Conservation (phyloP, 768 basidiomycete genomes). For the Russula dissimulans region DNA sequence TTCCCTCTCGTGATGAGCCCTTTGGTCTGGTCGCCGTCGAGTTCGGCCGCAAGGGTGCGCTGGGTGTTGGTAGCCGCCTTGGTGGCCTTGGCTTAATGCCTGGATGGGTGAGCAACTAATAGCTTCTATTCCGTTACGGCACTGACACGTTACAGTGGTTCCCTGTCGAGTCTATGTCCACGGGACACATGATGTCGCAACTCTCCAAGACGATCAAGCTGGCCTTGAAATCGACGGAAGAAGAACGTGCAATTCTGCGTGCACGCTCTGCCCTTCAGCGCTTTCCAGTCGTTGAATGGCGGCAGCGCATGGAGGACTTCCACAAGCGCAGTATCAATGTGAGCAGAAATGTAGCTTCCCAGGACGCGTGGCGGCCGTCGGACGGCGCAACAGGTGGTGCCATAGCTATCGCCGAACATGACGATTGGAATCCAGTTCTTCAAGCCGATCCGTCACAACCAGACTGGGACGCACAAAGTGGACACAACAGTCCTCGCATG, state of each 20-base stretch:
- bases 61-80: slow-evolving; percentile 89
- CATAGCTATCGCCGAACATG: slow-evolving; percentile 49
- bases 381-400: slow-evolving; percentile 46
- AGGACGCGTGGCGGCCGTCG: slow-evolving; percentile 69
- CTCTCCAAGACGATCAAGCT: slow-evolving; percentile 91
- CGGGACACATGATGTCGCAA: slow-evolving; percentile 91
- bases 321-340: slow-evolving; percentile 72
- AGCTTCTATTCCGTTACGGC: neutral
- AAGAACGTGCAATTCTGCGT: slow-evolving; percentile 87
- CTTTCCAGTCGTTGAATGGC: slow-evolving; percentile 98
- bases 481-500: slow-evolving; percentile 32
- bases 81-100: slow-evolving; percentile 96
- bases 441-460: slow-evolving; percentile 61
- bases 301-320: slow-evolving; percentile 92
- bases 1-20: slow-evolving; percentile 93
- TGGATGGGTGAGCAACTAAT: slow-evolving; percentile 67
- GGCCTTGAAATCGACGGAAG: slow-evolving; percentile 81
- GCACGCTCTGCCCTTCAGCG: slow-evolving; percentile 91
- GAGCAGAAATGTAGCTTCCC: slow-evolving; percentile 60
- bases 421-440: slow-evolving; percentile 71
- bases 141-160: slow-evolving; percentile 60
- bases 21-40: slow-evolving; percentile 95
- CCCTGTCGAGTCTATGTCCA: slow-evolving; percentile 89
- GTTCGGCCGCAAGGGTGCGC: slow-evolving; percentile 92
- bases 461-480: slow-evolving; percentile 65